These are phyloP conservation scores for Colletotrichum sp. DNA, from an alignment of 2,329 filamentous ascomycete species.

Conservation along the genomic window DNA sequence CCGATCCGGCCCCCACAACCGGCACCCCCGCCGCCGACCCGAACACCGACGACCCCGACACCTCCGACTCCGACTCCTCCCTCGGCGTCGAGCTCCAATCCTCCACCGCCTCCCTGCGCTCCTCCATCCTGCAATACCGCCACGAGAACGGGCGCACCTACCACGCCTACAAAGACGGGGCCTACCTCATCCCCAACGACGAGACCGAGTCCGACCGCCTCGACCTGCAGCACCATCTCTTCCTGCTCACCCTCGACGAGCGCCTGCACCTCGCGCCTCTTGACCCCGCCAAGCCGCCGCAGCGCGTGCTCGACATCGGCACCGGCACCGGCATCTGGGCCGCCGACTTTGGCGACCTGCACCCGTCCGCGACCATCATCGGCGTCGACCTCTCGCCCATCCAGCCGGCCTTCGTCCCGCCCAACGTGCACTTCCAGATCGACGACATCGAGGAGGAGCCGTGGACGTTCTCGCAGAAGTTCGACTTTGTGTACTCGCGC, in stretches of 20 bases:
- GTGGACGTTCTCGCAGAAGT: constrained; percentile 40
- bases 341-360: constrained; percentile 49
- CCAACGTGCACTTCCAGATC: constrained; percentile 67
- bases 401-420: constrained; percentile 60
- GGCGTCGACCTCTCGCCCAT: constrained; percentile 65
- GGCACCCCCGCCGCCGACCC: background rate
- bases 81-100: constrained; percentile 4
- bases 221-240: constrained; percentile 42
- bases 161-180: constrained; percentile 31
- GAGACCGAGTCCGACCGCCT: constrained; percentile 35
- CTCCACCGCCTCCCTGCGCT: constrained; percentile 35
- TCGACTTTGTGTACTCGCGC: constrained; percentile 27
- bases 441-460: constrained; percentile 43
- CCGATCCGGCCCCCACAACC: background rate
- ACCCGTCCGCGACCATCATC: constrained; percentile 50
- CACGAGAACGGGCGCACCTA: constrained; percentile 43
- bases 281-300: constrained; percentile 23
- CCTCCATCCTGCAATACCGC: constrained; percentile 40
- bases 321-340: constrained; percentile 52
- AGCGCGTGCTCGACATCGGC: constrained; percentile 47
- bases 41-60: background rate
- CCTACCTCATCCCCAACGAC: constrained; percentile 14
- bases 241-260: constrained; percentile 33
- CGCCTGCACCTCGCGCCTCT: constrained; percentile 32
- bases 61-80: constrained; percentile 5